Evolutionary conservation across 2,329 filamentous ascomycete species (phyloP), one percentile per base, ranked within the genome.

Genomic region (Xylaria sp.): DNA sequence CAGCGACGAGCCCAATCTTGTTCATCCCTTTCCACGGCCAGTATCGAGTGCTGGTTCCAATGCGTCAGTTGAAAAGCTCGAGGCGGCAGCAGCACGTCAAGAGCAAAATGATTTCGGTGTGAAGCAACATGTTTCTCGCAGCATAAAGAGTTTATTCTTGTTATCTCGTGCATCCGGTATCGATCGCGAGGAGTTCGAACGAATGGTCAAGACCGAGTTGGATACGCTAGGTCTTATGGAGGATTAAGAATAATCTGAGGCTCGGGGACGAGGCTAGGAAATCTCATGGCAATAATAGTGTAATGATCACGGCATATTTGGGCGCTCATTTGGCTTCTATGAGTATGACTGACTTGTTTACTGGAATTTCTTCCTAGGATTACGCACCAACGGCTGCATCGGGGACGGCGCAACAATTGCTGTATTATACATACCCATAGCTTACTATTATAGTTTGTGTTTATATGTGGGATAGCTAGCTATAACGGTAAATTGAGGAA

Each of bases 111-210:
- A 94, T 79, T 87, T 91, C 64, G 92, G 90, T 16, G 88, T 96
- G 63, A 92, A 92, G 79, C 91, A 94, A 80, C 92, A 95, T 79
- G 89, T 96, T 53, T 90, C 90, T 42, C 90, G 91, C 9, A 92
- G 90, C 76, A 87, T 96, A 65, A 91, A 93, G 83, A 94, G 91
- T 78, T 80, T 96, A 72, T 95, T 89, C 78, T 81, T 91, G 72
- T 81, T 96, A 70, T 90, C 92, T 27, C 87, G 86, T 50, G 86
- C 90, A 1, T 89, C 89, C 25, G 92, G 92, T 0, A 94, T 96
- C 73, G 88, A 92, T 60, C 84, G 90, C 53, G 87, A 88, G 40
- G 92, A 95, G 77, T 96, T 95, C 80, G 90, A 92, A 79, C 83
- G 87, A 60, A 84, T 94, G 69, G 87, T 95, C 13, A 86, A 85